These are phyloP conservation scores for Corynespora cassiicola DNA, from an alignment of 2,329 filamentous ascomycete genomes.

Conservation along the genomic window DNA sequence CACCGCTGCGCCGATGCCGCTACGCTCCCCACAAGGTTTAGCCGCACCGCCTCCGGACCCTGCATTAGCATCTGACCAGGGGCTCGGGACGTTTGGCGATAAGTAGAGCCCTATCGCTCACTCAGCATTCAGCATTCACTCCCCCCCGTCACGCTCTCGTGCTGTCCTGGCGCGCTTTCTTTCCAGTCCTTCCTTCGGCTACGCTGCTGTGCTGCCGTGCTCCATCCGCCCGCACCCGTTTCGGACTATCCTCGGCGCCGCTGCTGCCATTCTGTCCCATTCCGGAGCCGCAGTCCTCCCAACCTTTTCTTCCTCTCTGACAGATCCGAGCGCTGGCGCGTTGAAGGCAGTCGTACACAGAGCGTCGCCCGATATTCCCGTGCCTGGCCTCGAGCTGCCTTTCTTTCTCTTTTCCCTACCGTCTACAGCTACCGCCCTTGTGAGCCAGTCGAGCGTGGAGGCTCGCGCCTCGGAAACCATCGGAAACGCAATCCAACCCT, in stretches of 20 bases:
- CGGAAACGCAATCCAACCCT: too few relatives aligned
- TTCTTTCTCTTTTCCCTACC: too few relatives aligned
- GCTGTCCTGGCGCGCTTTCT: neutral
- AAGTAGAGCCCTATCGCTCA: slow-evolving; percentile 7
- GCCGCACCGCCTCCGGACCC: slow-evolving; percentile 4
- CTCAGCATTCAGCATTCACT: slow-evolving; percentile 3
- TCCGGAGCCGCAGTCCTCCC: too few relatives aligned
- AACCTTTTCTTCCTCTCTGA: too few relatives aligned
- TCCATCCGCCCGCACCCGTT: too few relatives aligned
- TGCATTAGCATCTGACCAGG: neutral
- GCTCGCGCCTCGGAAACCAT: too few relatives aligned
- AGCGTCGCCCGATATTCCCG: too few relatives aligned
- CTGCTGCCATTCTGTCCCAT: neutral
- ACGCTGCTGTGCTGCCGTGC: neutral
- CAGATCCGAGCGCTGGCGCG: too few relatives aligned
- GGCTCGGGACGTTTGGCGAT: slow-evolving; percentile 2
- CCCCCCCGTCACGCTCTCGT: neutral
- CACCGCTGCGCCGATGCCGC: neutral
- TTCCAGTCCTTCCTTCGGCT: neutral
- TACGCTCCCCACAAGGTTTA: slow-evolving; percentile 1
- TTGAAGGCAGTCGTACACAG: too few relatives aligned
- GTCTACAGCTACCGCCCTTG: too few relatives aligned
- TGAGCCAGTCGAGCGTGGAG: too few relatives aligned
- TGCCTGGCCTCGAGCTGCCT: too few relatives aligned
- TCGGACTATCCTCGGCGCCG: neutral